A percentile compares a stretch with the other conserved stretches of the same genome.
These are phyloP conservation scores for Quercus variabilis DNA, from an alignment of 306 rosid species.

Conservation along the genomic window DNA sequence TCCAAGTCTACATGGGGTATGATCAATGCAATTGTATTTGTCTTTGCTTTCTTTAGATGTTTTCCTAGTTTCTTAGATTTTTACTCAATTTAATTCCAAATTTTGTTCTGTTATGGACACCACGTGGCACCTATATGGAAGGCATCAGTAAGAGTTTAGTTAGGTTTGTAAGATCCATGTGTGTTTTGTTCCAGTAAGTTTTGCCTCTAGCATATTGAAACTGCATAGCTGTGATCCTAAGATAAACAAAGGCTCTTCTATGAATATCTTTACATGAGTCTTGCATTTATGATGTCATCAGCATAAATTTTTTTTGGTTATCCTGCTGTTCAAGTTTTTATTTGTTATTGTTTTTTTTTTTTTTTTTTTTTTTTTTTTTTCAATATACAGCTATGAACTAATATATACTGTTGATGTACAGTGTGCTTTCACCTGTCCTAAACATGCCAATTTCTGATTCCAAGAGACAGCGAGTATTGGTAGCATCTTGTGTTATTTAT, in stretches of 20 bases:
- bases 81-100: background rate
- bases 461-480: constrained; percentile 95
- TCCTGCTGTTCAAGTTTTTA: background rate
- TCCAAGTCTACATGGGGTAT: background rate
- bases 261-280: background rate
- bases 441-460: constrained; percentile 95
- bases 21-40: background rate
- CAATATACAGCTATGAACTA: constrained; percentile 1
- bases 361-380: background rate
- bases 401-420: constrained; percentile 34
- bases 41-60: background rate
- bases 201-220: background rate
- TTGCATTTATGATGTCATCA: background rate
- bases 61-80: background rate
- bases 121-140: background rate
- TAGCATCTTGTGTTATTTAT: constrained; percentile 85
- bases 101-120: background rate
- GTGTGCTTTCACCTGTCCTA: constrained; percentile 96
- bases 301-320: background rate
- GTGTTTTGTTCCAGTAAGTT: background rate
- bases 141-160: background rate
- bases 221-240: background rate
- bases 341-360: background rate
- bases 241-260: background rate
- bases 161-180: background rate